These are phyloP conservation scores for Kitagawia praeruptora DNA, from an alignment of 129 eudicot species.

Conservation along the genomic window DNA sequence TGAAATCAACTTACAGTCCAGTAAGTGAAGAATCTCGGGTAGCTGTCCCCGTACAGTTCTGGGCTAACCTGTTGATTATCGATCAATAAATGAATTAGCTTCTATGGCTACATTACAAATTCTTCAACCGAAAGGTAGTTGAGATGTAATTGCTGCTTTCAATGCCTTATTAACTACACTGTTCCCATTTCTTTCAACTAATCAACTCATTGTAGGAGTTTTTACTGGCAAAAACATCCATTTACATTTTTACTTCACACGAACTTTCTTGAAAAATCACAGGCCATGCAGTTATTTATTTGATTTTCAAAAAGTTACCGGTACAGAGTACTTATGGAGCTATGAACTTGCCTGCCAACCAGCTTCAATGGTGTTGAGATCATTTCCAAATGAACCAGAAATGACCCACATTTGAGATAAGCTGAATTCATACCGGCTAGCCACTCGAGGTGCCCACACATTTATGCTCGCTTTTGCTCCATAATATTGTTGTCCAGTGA, in stretches of 20 bases:
- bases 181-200: neutral
- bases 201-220: neutral
- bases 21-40: constrained; percentile 89
- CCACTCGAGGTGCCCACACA: constrained; percentile 92
- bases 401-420: constrained; percentile 92
- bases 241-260: too few relatives aligned
- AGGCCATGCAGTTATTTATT: neutral
- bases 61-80: constrained; percentile 73
- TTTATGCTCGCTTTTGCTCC: constrained; percentile 97
- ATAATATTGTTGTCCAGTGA: constrained; percentile 72
- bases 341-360: constrained; percentile 85
- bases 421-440: constrained; percentile 82
- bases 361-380: constrained; percentile 98
- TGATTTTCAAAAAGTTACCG: neutral
- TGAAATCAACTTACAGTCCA: constrained; percentile 67
- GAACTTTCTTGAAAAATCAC: neutral
- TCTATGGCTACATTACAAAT: constrained; percentile 3
- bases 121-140: constrained; percentile 38
- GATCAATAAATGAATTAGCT: constrained; percentile 25
- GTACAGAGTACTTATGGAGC: neutral
- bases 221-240: neutral
- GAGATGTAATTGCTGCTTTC: constrained; percentile 39
- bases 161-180: constrained; percentile 15
- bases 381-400: constrained; percentile 86
- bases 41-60: constrained; percentile 86